A percentile compares a stretch with the other conserved stretches of the same genome.
Conservation (phyloP, 208 protist species). For the Leishmania arabica region DNA sequence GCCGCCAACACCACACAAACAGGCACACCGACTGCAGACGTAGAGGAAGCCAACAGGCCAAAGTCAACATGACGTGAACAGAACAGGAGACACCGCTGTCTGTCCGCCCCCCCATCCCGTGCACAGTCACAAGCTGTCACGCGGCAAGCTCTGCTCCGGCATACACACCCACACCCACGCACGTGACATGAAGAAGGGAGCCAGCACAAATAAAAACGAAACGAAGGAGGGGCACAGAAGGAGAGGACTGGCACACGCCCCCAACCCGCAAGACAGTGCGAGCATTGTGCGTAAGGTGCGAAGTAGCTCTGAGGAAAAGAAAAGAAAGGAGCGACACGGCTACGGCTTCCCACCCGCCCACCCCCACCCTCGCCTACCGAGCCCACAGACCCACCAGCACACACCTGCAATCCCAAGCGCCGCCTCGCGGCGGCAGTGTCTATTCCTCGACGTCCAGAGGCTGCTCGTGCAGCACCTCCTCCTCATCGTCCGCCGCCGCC, state of each 20-base stretch:
- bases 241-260: neutral
- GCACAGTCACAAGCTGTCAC: neutral
- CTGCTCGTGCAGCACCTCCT: slow-evolving; percentile 67
- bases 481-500: slow-evolving; percentile 53
- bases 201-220: neutral
- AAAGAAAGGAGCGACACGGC: neutral
- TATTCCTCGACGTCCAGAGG: slow-evolving; percentile 88
- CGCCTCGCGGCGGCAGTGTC: neutral
- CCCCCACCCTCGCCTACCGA: neutral
- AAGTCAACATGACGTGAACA: neutral
- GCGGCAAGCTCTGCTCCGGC: neutral
- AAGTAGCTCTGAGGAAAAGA: neutral
- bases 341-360: neutral
- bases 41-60: neutral
- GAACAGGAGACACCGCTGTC: neutral
- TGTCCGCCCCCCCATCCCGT: neutral
- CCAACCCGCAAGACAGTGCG: neutral
- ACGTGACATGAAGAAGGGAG: neutral
- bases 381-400: neutral
- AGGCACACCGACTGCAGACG: neutral
- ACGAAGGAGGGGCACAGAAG: neutral
- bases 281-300: neutral
- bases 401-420: neutral
- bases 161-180: neutral
- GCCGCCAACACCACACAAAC: neutral